These are phyloP conservation scores for Spencermartinsiella europaea DNA, from an alignment of 805 yeast species.

Conservation along the genomic window DNA sequence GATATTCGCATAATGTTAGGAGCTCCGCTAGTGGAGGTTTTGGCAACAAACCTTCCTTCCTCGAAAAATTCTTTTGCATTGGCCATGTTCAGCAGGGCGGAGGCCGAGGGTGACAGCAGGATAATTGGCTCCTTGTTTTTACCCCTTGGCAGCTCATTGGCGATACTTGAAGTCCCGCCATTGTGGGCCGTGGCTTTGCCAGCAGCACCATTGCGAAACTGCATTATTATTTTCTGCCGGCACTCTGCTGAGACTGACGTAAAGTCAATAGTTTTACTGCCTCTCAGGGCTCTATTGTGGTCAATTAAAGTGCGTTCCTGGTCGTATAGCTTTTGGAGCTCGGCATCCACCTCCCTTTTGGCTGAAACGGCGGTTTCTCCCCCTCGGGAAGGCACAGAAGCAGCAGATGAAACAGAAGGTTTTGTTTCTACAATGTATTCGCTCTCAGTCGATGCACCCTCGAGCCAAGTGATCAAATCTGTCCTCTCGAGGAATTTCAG, in stretches of 20 bases:
- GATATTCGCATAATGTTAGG: slow-evolving; percentile 44
- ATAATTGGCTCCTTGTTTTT: slow-evolving; percentile 58
- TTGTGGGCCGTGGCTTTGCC: slow-evolving; percentile 1
- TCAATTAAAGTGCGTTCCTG: slow-evolving; percentile 41
- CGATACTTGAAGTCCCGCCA: slow-evolving; percentile 7
- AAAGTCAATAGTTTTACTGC: slow-evolving; percentile 34
- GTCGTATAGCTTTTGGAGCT: slow-evolving; percentile 40
- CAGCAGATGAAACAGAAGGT: slow-evolving; percentile 12
- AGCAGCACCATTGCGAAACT: slow-evolving; percentile 13
- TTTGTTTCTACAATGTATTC: slow-evolving; percentile 40
- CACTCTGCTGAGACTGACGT: slow-evolving; percentile 33
- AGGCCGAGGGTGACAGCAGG: slow-evolving; percentile 72
- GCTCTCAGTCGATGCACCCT: slow-evolving; percentile 59
- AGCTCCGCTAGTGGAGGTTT: slow-evolving; percentile 31
- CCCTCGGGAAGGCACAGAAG: slow-evolving; percentile 10
- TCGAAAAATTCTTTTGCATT: slow-evolving; percentile 69
- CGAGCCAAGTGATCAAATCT: slow-evolving; percentile 76
- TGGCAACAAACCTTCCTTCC: slow-evolving; percentile 60
- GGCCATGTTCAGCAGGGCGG: slow-evolving; percentile 58
- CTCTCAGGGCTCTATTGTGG: slow-evolving; percentile 38
- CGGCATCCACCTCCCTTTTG: slow-evolving; percentile 43
- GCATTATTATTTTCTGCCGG: slow-evolving; percentile 25
- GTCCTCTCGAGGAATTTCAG: slow-evolving; percentile 80
- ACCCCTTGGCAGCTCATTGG: slow-evolving; percentile 4
- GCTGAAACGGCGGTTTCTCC: slow-evolving; percentile 7